Evolutionary conservation across 352 stramenopile genomes (phyloP), one percentile per base, ranked within the genome.

Genomic region (Globisporangium recalcitrans): DNA sequence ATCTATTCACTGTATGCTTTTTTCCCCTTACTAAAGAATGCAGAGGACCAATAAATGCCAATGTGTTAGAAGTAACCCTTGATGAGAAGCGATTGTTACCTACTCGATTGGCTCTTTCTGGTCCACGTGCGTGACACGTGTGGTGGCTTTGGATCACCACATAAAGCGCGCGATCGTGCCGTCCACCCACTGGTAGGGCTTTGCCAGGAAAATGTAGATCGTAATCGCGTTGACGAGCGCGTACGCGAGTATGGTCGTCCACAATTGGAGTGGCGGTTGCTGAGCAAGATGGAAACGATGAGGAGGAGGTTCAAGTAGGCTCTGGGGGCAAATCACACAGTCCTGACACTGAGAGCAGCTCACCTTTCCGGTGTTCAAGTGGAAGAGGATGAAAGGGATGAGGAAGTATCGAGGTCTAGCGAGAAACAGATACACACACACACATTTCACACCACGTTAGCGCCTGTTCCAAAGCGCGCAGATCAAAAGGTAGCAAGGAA

Each of bases 161-260:
- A 96, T 95, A 68, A 96, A 96, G 26, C 86, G 78, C 16, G 80
- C 87, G 34, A 69, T 84, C 1, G 80, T 80, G 42, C 85, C 87
- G 61, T 96, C 86, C 9, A 82, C 80, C 87, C 87, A 96, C 24
- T 29, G 56, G 60, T 90, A 96, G 1, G 87, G 80, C 11, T 67
- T 71, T 54, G 78, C 77, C 11, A 94, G 40, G 61, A 90, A 96
- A 5, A 91, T 62, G 70, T 88, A 90, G 58, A 93, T 36, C 40
- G 85, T 94, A 29, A 70, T 49, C 13, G 64, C 60, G 61, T 96
- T 96, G 13, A 91, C 69, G 22, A 72, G 32, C n/a, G 69, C 68
- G 56, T 83, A 96, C 6, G 36, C 68, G n/a, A 64, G 53, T 22
- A 72, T 53, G 4, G 85, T 84, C 36, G 68, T 38, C 58, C 61